Evolutionary conservation across 2,329 filamentous ascomycete species (phyloP).

Genomic region (Pyricularia sp.): DNA sequence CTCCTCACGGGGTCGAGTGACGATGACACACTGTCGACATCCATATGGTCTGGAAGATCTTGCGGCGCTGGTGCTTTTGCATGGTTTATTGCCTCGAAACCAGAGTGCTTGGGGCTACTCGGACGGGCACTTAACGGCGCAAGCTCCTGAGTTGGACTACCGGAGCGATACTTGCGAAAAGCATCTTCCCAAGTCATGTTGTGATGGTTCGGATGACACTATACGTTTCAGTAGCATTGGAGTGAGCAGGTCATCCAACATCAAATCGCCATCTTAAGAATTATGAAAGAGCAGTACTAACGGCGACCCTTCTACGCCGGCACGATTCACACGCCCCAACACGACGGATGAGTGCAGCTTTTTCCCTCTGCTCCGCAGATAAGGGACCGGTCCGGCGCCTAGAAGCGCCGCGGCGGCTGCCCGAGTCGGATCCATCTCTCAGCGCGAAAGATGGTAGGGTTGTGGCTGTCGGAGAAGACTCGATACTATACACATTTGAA

Average conservation of each 20-base stretch:
- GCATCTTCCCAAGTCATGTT: constrained; percentile 54
- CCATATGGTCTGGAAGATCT: constrained; percentile 44
- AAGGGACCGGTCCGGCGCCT: constrained; percentile 50
- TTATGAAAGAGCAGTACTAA: constrained; percentile 28
- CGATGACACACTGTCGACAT: constrained; percentile 35
- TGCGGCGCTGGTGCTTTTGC: constrained; percentile 27
- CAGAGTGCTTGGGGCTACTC: constrained; percentile 22
- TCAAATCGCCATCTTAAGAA: background rate
- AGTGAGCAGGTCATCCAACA: background rate
- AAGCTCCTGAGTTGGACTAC: constrained; percentile 43
- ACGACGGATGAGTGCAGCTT: constrained; percentile 50
- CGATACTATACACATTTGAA: constrained; percentile 42
- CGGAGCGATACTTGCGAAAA: constrained; percentile 42
- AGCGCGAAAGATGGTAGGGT: constrained; percentile 45
- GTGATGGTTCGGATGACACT: constrained; percentile 52
- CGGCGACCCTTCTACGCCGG: constrained; percentile 46
- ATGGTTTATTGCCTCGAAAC: constrained; percentile 30
- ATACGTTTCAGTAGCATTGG: constrained; percentile 4
- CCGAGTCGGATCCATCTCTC: constrained; percentile 44
- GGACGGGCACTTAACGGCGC: constrained; percentile 32
- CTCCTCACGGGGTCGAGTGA: constrained; percentile 25
- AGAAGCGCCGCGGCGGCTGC: constrained; percentile 43
- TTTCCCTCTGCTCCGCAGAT: constrained; percentile 47
- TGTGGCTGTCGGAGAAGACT: constrained; percentile 37
- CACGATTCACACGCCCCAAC: constrained; percentile 49